phyloP scores from a whole-genome alignment of 2,329 filamentous ascomycete species.

The Diaporthe caulivora region DNA sequence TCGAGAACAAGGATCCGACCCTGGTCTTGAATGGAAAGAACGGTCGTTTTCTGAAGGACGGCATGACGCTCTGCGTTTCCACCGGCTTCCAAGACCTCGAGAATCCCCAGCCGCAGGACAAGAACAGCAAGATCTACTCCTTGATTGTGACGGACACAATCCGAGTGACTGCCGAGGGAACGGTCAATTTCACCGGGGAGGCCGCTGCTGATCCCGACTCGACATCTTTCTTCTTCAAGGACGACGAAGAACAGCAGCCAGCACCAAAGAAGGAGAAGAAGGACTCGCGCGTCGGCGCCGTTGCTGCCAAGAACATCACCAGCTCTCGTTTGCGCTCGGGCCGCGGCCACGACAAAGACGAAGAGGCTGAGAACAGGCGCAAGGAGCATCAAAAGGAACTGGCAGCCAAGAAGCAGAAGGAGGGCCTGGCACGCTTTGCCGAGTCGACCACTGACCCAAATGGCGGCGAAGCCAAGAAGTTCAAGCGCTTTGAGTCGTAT shows the following conservation, averaged over 20 bases:
- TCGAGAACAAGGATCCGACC: slow-evolving; percentile 88
- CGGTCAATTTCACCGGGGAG: slow-evolving; percentile 92
- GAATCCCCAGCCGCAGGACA: slow-evolving; percentile 88
- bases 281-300: slow-evolving; percentile 83
- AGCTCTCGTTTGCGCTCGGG: slow-evolving; percentile 93
- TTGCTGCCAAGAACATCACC: slow-evolving; percentile 95
- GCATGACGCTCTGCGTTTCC: slow-evolving; percentile 94
- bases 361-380: slow-evolving; percentile 88
- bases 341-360: slow-evolving; percentile 82
- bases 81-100: slow-evolving; percentile 92
- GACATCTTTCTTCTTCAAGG: slow-evolving; percentile 98
- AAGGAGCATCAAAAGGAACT: slow-evolving; percentile 93
- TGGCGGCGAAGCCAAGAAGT: slow-evolving; percentile 95
- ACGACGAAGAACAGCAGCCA: slow-evolving; percentile 89
- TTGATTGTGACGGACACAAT: slow-evolving; percentile 94
- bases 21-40: slow-evolving; percentile 91
- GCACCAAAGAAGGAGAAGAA: slow-evolving; percentile 93
- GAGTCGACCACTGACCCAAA: slow-evolving; percentile 88
- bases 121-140: slow-evolving; percentile 89
- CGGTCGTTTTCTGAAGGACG: slow-evolving; percentile 84
- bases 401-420: slow-evolving; percentile 87
- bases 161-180: slow-evolving; percentile 78
- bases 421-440: slow-evolving; percentile 87
- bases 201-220: slow-evolving; percentile 92
- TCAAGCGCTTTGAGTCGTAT: slow-evolving; percentile 99